These are phyloP conservation scores for Nemania sp. DNA, from an alignment of 2,329 filamentous ascomycete species.

Conservation along the genomic window DNA sequence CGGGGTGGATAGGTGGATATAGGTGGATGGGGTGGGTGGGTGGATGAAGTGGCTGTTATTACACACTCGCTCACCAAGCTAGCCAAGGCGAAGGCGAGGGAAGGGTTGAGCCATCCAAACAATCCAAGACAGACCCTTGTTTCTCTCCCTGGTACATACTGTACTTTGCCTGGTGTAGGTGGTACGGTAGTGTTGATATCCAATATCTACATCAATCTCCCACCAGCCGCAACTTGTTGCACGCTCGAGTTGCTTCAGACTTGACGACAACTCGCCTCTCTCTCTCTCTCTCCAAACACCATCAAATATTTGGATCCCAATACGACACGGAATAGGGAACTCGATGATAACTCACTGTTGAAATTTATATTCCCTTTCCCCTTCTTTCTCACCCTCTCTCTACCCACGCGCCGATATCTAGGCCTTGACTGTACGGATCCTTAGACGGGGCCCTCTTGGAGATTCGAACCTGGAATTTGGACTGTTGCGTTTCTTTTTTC, in stretches of 20 bases:
- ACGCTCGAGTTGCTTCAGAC: constrained; percentile 20
- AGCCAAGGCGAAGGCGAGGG: constrained; percentile 18
- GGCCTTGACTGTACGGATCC: constrained; percentile 21
- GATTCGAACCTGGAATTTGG: constrained; percentile 43
- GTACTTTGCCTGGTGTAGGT: no score
- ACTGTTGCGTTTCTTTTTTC: constrained; percentile 30
- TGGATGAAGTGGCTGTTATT: constrained; percentile 33
- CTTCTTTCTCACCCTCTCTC: constrained; percentile 16
- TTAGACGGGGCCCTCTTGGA: constrained; percentile 49
- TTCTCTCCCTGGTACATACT: neutral
- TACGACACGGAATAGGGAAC: constrained; percentile 10
- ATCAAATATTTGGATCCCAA: constrained; percentile 12
- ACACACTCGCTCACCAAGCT: constrained; percentile 9
- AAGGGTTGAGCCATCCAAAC: constrained; percentile 40
- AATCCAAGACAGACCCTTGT: constrained; percentile 37
- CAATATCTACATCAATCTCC: constrained; percentile 34
- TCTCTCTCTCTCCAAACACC: constrained; percentile 11
- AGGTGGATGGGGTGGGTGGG: constrained; percentile 1
- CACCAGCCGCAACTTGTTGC: constrained; percentile 28
- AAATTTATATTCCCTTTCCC: constrained; percentile 18
- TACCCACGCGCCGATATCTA: constrained; percentile 27
- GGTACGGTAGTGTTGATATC: constrained; percentile 35
- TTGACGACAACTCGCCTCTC: constrained; percentile 21
- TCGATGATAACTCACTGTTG: constrained; percentile 27
- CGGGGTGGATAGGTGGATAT: constrained; percentile 33